Conservation (phyloP, 2,329 filamentous ascomycete species). For the Fusarium pseudoanthophilum region DNA sequence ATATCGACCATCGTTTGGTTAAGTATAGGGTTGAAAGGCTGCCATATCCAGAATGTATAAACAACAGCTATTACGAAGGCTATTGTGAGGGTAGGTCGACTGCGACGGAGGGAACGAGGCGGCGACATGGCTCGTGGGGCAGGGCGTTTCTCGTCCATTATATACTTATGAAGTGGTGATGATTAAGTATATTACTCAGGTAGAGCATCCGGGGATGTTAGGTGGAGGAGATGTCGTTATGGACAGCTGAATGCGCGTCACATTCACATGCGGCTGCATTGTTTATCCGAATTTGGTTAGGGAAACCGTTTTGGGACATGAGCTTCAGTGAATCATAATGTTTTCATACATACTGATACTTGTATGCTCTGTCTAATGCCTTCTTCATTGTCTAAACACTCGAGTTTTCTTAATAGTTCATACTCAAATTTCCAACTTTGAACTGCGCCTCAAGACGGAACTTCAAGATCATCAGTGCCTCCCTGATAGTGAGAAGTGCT, state of each 20-base stretch:
- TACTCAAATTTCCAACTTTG: background rate
- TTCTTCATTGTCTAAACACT: background rate
- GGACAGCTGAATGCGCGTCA: constrained; percentile 19
- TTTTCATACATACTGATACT: background rate
- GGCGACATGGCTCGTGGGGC: constrained; percentile 38
- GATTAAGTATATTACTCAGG: background rate
- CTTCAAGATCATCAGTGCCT: background rate
- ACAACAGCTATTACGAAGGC: constrained; percentile 41
- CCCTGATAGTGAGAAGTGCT: background rate
- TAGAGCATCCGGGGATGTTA: constrained; percentile 12
- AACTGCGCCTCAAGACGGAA: background rate
- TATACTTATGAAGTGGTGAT: constrained; percentile 1
- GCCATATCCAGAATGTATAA: constrained; percentile 44
- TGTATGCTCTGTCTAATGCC: background rate
- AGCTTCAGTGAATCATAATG: background rate
- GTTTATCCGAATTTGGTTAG: constrained; percentile 31
- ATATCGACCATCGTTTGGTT: constrained; percentile 11
- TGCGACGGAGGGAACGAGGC: constrained; percentile 39
- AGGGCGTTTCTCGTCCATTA: constrained; percentile 49
- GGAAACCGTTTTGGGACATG: constrained; percentile 10
- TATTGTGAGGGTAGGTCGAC: constrained; percentile 36
- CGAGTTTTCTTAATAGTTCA: background rate
- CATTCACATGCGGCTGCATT: constrained; percentile 30
- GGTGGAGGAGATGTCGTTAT: constrained; percentile 30
- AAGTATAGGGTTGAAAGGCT: constrained; percentile 31